Evolutionary conservation across 1,284 basidiomycete species (phyloP), one percentile per base, ranked within the genome.

Genomic region (Lignosus rhinocerotis): DNA sequence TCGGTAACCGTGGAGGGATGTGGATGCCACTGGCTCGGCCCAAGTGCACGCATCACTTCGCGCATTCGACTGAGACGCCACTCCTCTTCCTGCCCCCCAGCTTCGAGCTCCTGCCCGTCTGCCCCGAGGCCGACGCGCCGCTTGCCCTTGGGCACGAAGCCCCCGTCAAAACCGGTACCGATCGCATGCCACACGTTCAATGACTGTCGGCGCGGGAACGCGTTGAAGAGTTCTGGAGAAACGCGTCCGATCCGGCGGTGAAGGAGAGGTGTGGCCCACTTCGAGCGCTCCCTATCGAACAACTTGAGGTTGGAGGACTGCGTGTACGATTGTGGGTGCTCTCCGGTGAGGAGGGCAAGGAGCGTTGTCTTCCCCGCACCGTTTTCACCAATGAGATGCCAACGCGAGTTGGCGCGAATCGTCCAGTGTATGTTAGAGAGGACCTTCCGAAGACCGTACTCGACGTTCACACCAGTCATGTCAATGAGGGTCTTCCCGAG

Each of bases 301-400:
- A 95, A 83, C 3, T 80, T 77, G 8, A 98, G 81, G 16, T 90
- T 76, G 0, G 81, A 75, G 8, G 80, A 78, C 70, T 93, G 89
- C 0, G 87, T 88, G 75, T 90, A 98, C 0, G 95, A 96, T 62
- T 93, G 93, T 0, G 96, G 96, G 72, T 98, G 96, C 68, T 96
- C 94, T 25, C 96, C 96, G 0, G 94, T 93, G 39, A 99, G 77
- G 34, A 98, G 74, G 4, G 96, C 89, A n/a, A 98, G 80, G 1
- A 98, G 84, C 0, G 96, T 98, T 0, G 96, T 96, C 76, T 99
- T 99, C 1, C 96, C 96, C 0, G 93, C 94, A 47, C 94, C 95
- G 70, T 97, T 98, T 17, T 86, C 76, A 10, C 95, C 94, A 68
- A 88, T 84, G 9, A 98, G 83, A 67, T 95, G 91, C 92, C 93